Conservation (phyloP, 1,139 yeast species). For the Komagataea norvegica region DNA sequence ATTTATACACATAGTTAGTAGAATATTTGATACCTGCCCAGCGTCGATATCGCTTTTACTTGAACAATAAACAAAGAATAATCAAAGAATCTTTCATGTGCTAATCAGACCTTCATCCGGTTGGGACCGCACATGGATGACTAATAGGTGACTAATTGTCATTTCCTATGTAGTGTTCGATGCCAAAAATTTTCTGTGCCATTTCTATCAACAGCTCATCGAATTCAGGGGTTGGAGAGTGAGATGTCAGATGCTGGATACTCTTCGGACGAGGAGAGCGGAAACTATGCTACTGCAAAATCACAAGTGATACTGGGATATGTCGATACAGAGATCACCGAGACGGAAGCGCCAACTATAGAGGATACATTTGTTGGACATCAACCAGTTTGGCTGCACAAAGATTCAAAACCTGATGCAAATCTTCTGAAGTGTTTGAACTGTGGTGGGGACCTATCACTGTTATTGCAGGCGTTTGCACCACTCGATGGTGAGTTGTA, state of each 20-base stretch:
- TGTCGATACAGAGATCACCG: conserved; percentile 44
- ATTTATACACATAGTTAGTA: no score
- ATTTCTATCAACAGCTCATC: no score
- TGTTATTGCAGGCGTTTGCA: conserved; percentile 74
- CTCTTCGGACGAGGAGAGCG: conserved; percentile 31
- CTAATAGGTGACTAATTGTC: no score
- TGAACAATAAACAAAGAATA: no score
- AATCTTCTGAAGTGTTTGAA: conserved; percentile 54
- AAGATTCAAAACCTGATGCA: conserved; percentile 49
- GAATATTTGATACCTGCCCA: no score
- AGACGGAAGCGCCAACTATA: conserved; percentile 42
- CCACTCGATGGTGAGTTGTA: conserved; percentile 68
- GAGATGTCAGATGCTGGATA: conserved; percentile 6
- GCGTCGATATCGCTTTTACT: no score
- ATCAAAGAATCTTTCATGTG: no score
- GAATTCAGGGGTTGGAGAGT: not conserved
- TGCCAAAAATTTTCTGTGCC: not conserved
- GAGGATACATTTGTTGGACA: conserved; percentile 85
- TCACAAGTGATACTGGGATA: conserved; percentile 51
- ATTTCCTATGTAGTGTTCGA: no score
- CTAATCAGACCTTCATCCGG: no score
- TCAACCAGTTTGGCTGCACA: conserved; percentile 56
- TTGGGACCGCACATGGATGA: no score
- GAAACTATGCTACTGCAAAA: conserved; percentile 16
- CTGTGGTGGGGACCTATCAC: conserved; percentile 59